Evolutionary conservation across 2,329 filamentous ascomycete species (phyloP).

Genomic region (Talaromyces pinophilus): DNA sequence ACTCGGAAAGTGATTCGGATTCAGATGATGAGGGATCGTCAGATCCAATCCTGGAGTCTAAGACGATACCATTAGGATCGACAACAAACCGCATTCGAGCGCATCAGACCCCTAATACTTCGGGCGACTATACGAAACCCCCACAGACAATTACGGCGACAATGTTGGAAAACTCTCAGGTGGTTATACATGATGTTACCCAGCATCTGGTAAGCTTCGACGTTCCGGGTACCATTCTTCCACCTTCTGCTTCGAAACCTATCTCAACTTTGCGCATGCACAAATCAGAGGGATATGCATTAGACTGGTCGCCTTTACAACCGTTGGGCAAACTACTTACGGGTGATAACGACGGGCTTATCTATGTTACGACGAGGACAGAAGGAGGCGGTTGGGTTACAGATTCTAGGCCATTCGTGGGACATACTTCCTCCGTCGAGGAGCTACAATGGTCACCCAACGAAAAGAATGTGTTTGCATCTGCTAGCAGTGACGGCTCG

Average conservation of each 20-base stretch:
- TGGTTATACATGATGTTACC: slow-evolving; percentile 92
- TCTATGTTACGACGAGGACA: slow-evolving; percentile 82
- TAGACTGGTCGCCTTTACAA: slow-evolving; percentile 91
- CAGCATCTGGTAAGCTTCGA: slow-evolving; percentile 88
- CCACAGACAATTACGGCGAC: slow-evolving; percentile 82
- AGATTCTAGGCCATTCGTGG: slow-evolving; percentile 78
- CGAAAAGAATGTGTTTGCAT: slow-evolving; percentile 91
- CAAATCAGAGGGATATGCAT: slow-evolving; percentile 88
- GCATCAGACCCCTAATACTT: slow-evolving; percentile 72
- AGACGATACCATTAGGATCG: slow-evolving; percentile 78
- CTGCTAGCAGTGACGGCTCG: slow-evolving; percentile 88
- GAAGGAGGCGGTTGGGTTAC: slow-evolving; percentile 89
- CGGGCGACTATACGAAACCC: slow-evolving; percentile 65
- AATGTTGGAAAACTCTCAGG: slow-evolving; percentile 86
- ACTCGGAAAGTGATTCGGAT: slow-evolving; percentile 69
- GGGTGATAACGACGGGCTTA: slow-evolving; percentile 85
- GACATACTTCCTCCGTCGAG: slow-evolving; percentile 83
- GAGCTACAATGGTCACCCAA: slow-evolving; percentile 96
- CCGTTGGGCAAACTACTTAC: slow-evolving; percentile 84
- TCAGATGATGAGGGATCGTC: slow-evolving; percentile 70
- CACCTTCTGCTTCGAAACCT: slow-evolving; percentile 83
- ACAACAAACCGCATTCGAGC: slow-evolving; percentile 93
- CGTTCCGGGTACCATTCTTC: slow-evolving; percentile 76
- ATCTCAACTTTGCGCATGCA: slow-evolving; percentile 85
- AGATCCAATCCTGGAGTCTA: slow-evolving; percentile 92